phyloP scores from a whole-genome alignment of 2,329 filamentous ascomycete species.

The Diplodia corticola region DNA sequence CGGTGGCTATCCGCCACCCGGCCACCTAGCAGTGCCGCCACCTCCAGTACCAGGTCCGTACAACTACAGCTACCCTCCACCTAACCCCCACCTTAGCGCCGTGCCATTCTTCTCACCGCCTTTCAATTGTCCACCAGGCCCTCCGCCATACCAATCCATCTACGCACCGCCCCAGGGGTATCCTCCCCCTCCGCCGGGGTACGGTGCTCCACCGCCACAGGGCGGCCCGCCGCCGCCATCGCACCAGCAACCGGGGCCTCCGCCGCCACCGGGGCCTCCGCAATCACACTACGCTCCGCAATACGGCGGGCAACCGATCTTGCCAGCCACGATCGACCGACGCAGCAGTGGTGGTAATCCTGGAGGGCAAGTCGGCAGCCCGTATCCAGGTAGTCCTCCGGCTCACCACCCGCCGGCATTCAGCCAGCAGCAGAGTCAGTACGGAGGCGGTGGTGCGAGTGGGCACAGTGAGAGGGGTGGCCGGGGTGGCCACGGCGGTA shows the following conservation, averaged over 20 bases:
- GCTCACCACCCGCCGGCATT: constrained; percentile 19
- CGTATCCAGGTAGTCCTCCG: constrained; percentile 10
- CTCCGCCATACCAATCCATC: constrained; percentile 22
- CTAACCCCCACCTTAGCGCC: constrained; percentile 18
- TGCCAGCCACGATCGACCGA: constrained; percentile 40
- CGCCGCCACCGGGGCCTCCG: constrained; percentile 12
- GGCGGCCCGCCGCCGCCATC: constrained; percentile 9
- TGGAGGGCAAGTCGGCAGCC: background rate
- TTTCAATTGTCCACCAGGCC: constrained; percentile 20
- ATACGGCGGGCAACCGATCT: constrained; percentile 43
- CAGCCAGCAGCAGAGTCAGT: constrained; percentile 19
- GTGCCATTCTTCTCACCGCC: constrained; percentile 16
- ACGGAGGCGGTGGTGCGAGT: background rate
- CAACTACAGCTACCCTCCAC: constrained; percentile 9
- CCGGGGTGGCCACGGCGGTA: constrained; percentile 5
- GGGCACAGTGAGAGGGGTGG: constrained; percentile 5
- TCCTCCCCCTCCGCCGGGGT: background rate
- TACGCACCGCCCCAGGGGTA: constrained; percentile 20
- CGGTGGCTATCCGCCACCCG: constrained; percentile 4
- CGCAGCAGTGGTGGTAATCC: constrained; percentile 10
- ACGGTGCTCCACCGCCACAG: constrained; percentile 4
- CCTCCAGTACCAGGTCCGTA: constrained; percentile 15
- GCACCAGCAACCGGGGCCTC: constrained; percentile 4
- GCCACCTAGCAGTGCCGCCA: background rate
- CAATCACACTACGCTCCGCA: constrained; percentile 27